These are phyloP conservation scores for Erysimum cheiranthoides DNA, from an alignment of 345 rosid genomes.

Conservation along the genomic window DNA sequence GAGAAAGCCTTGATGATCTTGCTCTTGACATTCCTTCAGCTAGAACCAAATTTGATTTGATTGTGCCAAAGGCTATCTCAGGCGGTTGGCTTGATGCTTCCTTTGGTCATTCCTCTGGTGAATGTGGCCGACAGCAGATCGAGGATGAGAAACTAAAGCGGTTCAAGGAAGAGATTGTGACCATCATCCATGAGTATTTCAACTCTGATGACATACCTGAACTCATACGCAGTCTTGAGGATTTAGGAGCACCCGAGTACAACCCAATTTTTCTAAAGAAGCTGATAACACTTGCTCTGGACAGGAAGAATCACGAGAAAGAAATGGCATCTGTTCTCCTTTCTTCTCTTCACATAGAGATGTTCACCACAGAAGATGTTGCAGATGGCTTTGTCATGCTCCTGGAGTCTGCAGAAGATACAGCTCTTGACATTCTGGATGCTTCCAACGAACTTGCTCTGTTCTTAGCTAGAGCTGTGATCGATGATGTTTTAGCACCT, in stretches of 20 bases:
- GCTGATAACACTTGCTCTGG: conserved; percentile 86
- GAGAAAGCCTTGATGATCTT: conserved; percentile 88
- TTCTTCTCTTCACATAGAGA: conserved; percentile 90
- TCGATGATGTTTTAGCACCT: conserved; percentile 89
- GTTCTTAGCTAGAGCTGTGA: conserved; percentile 78
- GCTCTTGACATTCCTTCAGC: conserved; percentile 91
- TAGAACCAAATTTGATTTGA: conserved; percentile 55
- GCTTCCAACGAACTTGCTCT: conserved; percentile 86
- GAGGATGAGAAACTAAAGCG: conserved; percentile 59
- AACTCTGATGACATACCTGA: conserved; percentile 92
- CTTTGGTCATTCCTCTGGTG: conserved; percentile 50
- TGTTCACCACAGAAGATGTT: conserved; percentile 82
- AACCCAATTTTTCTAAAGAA: conserved; percentile 81
- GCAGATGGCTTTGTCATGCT: conserved; percentile 84
- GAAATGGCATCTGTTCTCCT: conserved; percentile 95
- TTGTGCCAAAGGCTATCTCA: conserved; percentile 67
- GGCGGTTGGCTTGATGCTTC: conserved; percentile 85
- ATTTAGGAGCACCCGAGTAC: conserved; percentile 71
- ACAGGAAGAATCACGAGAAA: conserved; percentile 93
- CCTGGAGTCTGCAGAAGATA: conserved; percentile 91
- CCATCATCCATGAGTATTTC: conserved; percentile 86
- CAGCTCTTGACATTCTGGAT: conserved; percentile 84
- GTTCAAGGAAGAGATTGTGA: conserved; percentile 74
- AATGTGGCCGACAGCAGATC: conserved; percentile 51
- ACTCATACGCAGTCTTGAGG: conserved; percentile 77